Evolutionary conservation across 345 rosid genomes (phyloP).

Genomic region (Clarkia xantiana): DNA sequence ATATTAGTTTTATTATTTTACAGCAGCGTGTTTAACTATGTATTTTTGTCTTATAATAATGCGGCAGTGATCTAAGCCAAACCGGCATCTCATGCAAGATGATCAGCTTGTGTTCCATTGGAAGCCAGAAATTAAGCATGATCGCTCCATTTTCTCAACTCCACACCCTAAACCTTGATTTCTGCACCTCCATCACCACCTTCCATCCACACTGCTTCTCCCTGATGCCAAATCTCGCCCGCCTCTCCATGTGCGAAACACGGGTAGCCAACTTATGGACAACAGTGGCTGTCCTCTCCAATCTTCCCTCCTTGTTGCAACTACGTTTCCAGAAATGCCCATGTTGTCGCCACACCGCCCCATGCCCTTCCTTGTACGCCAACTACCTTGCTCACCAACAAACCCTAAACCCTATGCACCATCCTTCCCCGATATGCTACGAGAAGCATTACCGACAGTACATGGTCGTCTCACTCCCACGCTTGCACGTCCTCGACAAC

Average conservation of each 20-base stretch:
- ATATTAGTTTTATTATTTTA: background rate
- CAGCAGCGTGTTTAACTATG: background rate
- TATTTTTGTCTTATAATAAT: background rate
- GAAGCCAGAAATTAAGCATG: constrained; percentile 26
- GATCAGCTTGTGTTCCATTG: constrained; percentile 19
- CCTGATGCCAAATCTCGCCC: constrained; percentile 35
- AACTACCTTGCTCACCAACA: constrained; percentile 2
- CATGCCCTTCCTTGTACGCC: constrained; percentile 22
- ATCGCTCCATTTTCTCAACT: constrained; percentile 27
- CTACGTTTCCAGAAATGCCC: constrained; percentile 38
- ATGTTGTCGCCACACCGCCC: constrained; percentile 33
- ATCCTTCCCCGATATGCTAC: constrained; percentile 39
- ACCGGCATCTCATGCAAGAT: constrained; percentile 25
- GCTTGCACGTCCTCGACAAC: constrained; percentile 33
- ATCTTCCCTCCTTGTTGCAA: constrained; percentile 32
- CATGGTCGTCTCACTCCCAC: constrained; percentile 32
- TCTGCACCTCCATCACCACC: constrained; percentile 31
- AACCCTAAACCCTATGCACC: constrained; percentile 11
- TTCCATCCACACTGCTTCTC: constrained; percentile 42
- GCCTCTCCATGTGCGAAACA: constrained; percentile 45
- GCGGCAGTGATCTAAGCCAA: constrained; percentile 22
- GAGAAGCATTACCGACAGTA: constrained; percentile 41
- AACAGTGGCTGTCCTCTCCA: constrained; percentile 25
- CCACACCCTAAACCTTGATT: constrained; percentile 32
- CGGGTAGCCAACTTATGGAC: constrained; percentile 44